Base-by-base conservation (phyloP, 2,329 filamentous ascomycete genomes). In the Penicillium sclerotiorum region DNA sequence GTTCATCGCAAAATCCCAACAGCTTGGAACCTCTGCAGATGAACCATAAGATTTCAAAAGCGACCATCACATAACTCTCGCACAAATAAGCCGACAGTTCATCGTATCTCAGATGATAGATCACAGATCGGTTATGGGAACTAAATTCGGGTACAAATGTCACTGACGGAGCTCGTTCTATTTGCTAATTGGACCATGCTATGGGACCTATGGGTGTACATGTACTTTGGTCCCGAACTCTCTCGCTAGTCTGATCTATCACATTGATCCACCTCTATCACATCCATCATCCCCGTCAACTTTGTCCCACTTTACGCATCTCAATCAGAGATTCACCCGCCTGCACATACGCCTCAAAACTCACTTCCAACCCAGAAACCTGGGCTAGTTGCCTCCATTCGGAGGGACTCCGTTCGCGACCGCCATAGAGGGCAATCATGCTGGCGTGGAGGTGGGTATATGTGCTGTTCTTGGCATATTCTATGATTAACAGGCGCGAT, bases 371-470 rank as follows among this genome's bases (percentile, higher is more conserved):
- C 1, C 69, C 69, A 8, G 58, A 59, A 33, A 72, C 47, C 4
- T 55, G 55, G 4, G 70, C 69, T 49, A 73, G 54, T 30, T 64
- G 61, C 35, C 61, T 61, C 68, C 68, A 72, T 47, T 73, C 70
- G 1, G 46, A 38, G n/a, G 59, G 47, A n/a, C 64, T 69, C 33
- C 70, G 60, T 45, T 69, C 60, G 3, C 70, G 57, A 0, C 70
- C 69, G 1, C 62, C 70, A 47, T 60, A 72, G 17, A 73, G 42
- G 0, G 62, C 60, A 52, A 72, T 65, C 70, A 73, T 73, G 8
- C 63, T 66, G 2, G 70, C 63, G 52, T 72, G 70, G 42, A 71
- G 62, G 36, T 61, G 61, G 2, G 64, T 68, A 39, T 71, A 69
- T 13, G 58, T 69, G 28, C 52, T 37, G 38, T 71, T 71, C 52